A percentile compares a stretch with the other conserved stretches of the same genome.
phyloP scores from a whole-genome alignment of 2,329 filamentous ascomycete species.

The Neurospora sp. region DNA sequence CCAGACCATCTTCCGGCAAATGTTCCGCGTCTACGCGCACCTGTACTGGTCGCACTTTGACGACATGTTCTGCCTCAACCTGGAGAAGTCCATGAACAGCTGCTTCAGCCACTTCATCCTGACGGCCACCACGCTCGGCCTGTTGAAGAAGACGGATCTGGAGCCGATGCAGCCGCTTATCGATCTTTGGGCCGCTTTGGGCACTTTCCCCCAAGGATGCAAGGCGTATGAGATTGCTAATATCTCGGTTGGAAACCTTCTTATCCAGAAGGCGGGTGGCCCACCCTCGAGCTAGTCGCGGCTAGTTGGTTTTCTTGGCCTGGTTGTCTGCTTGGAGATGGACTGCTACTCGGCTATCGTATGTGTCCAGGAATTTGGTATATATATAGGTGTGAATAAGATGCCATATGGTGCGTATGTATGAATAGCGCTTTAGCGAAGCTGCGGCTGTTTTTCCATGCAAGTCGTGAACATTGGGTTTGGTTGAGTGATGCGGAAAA shows the following conservation, averaged over 20 bases:
- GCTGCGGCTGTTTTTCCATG: neutral
- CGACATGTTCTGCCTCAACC: slow-evolving; percentile 60
- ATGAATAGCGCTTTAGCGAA: neutral
- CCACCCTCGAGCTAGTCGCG: slow-evolving; percentile 10
- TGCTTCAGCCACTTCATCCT: slow-evolving; percentile 64
- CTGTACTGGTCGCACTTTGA: slow-evolving; percentile 80
- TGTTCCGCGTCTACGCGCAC: slow-evolving; percentile 85
- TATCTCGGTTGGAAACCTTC: slow-evolving; percentile 32
- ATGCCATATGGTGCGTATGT: neutral
- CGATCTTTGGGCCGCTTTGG: slow-evolving; percentile 69
- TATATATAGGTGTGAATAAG: neutral
- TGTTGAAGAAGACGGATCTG: slow-evolving; percentile 67
- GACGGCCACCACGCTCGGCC: slow-evolving; percentile 56
- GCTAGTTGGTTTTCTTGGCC: neutral
- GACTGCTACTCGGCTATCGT: neutral
- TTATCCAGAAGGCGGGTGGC: slow-evolving; percentile 35
- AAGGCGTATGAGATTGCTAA: slow-evolving; percentile 43
- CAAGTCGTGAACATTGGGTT: neutral
- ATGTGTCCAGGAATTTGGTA: neutral
- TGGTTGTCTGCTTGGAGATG: neutral
- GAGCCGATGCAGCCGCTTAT: slow-evolving; percentile 78
- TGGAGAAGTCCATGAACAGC: slow-evolving; percentile 60
- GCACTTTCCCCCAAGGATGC: slow-evolving; percentile 58
- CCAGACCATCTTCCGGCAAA: slow-evolving; percentile 76
- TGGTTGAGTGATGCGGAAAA: neutral